Conservation (phyloP, 2,329 filamentous ascomycete species). For the Phyllosticta citriasiana region DNA sequence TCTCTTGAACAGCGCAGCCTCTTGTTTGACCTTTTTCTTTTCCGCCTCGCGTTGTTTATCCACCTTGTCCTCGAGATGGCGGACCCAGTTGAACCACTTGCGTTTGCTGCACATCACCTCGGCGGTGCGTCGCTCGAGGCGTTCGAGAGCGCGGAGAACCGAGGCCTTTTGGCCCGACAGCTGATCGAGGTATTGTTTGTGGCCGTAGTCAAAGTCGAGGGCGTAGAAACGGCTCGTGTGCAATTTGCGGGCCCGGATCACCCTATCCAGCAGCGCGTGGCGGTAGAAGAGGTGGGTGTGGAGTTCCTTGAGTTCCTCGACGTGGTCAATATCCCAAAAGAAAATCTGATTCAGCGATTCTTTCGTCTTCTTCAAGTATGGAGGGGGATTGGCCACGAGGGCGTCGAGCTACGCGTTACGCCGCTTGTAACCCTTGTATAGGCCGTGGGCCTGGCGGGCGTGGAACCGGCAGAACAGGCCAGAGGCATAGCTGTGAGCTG, state of each 20-base stretch:
- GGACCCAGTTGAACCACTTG: constrained; percentile 42
- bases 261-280: constrained; percentile 29
- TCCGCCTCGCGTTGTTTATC: constrained; percentile 38
- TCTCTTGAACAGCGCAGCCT: constrained; percentile 38
- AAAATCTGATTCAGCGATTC: constrained; percentile 29
- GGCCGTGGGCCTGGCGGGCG: constrained; percentile 24
- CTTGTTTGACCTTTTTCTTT: constrained; percentile 39
- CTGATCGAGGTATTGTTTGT: constrained; percentile 31
- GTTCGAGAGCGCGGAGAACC: constrained; percentile 32
- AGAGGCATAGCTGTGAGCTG: constrained; percentile 30
- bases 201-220: constrained; percentile 34
- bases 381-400: constrained; percentile 25
- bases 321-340: constrained; percentile 30
- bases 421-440: constrained; percentile 42
- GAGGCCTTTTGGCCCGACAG: constrained; percentile 29
- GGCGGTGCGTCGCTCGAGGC: constrained; percentile 32
- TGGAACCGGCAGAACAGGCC: constrained; percentile 35
- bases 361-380: constrained; percentile 23
- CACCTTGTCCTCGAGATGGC: constrained; percentile 35
- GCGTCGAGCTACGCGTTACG: constrained; percentile 37
- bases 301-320: constrained; percentile 28
- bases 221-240: constrained; percentile 35
- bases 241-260: constrained; percentile 33
- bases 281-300: constrained; percentile 33
- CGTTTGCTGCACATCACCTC: constrained; percentile 37